These are phyloP conservation scores for Ganoderma leucocontextum DNA, from an alignment of 1,284 basidiomycete genomes.

Conservation along the genomic window DNA sequence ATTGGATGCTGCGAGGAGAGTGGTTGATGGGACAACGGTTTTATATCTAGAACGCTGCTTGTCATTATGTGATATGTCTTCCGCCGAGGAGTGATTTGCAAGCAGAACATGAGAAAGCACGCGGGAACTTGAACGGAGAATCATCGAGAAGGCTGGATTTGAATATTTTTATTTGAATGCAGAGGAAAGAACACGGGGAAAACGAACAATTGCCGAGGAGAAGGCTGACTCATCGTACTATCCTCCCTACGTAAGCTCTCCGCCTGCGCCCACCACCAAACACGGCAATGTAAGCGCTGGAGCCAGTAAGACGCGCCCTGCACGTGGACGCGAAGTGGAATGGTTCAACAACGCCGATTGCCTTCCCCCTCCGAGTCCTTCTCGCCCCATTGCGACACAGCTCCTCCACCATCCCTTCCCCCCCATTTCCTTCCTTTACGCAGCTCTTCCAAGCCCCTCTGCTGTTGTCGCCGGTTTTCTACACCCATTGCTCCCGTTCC, in stretches of 20 bases:
- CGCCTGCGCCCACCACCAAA: too few relatives aligned
- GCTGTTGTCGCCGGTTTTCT: neutral
- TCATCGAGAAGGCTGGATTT: too few relatives aligned
- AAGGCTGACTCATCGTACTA: too few relatives aligned
- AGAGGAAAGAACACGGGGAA: too few relatives aligned
- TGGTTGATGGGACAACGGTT: neutral
- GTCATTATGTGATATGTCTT: neutral
- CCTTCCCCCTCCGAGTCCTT: neutral
- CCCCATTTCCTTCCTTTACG: neutral
- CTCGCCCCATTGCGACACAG: neutral
- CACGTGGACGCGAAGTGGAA: slow-evolving; percentile 32
- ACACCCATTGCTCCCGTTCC: neutral
- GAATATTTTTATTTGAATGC: too few relatives aligned
- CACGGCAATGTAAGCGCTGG: neutral
- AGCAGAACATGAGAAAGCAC: neutral
- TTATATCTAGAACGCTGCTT: neutral
- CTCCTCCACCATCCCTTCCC: slow-evolving; percentile 7
- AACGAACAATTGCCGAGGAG: too few relatives aligned
- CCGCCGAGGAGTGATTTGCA: too few relatives aligned
- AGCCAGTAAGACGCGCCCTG: slow-evolving; percentile 11
- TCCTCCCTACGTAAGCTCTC: too few relatives aligned
- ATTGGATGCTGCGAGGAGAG: neutral
- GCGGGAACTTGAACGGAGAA: too few relatives aligned
- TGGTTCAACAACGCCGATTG: slow-evolving; percentile 8
- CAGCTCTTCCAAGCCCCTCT: neutral